Percentiles rank a stretch among this genome's conserved stretches.
Evolutionary conservation across 75 land plant species (phyloP).

Genomic region (Sequoiadendron giganteum): DNA sequence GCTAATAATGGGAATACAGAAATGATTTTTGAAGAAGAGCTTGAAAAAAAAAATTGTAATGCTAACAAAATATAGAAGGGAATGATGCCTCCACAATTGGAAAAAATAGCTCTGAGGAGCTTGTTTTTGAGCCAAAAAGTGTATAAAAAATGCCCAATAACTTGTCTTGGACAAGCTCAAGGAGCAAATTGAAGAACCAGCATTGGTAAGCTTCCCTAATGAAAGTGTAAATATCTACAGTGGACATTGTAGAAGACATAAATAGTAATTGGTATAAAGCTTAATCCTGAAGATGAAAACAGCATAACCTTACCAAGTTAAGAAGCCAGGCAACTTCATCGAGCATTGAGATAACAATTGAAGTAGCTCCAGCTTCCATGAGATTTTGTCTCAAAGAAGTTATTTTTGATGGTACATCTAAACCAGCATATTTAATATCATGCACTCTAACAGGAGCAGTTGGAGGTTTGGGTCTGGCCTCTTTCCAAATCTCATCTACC

Average conservation of each 20-base stretch:
- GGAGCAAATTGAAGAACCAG: neutral
- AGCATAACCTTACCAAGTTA: constrained; percentile 66
- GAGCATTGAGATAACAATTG: constrained; percentile 91
- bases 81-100: no score
- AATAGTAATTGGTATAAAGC: neutral
- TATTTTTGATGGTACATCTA: constrained; percentile 80
- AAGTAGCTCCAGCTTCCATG: constrained; percentile 53
- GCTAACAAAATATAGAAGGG: no score
- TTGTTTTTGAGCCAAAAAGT: no score
- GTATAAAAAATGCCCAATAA: no score
- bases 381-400: constrained; percentile 59
- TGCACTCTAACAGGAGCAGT: constrained; percentile 73
- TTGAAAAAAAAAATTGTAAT: no score
- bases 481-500: constrained; percentile 92
- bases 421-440: constrained; percentile 82
- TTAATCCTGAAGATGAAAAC: neutral
- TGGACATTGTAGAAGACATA: neutral
- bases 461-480: constrained; percentile 76
- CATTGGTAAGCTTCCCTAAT: neutral
- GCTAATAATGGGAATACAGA: no score
- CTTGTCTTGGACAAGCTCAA: no score
- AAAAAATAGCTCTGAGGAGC: no score
- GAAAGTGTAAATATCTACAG: neutral
- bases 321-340: constrained; percentile 97
- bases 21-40: no score